Base-by-base conservation (phyloP, 2,329 filamentous ascomycete genomes). In the Podosphaera xanthii region DNA sequence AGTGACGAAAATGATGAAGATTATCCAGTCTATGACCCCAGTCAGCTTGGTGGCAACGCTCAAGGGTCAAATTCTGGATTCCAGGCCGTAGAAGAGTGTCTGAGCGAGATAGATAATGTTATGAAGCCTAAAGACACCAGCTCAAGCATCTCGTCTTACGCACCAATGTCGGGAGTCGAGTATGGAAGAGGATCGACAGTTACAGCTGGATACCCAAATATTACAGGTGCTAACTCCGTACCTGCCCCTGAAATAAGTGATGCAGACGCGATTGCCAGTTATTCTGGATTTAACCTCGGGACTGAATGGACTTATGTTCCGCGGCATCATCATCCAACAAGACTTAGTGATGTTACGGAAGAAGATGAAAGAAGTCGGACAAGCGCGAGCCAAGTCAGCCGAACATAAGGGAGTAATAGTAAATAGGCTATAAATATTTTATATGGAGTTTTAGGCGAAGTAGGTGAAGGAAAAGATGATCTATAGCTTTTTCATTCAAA, bases 281-380 rank as follows among this genome's bases (percentile, higher is more conserved):
- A 34, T 14, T 30, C 31, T 22, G 31, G 78, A 31, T 87, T 83
- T 70, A 82, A 75, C n/a, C 78, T 79, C 0, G 70, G 76, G 1
- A 77, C 81, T 2, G 83, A 80, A 14, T 94, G 87, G 87, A 86
- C 92, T 63, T 72, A 73, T n/a, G 74, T 87, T 62, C 83, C 84
- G 33, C 78, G 82, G 59, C 89, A 94, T 70, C 87, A 92, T 64
- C 88, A 95, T 71, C 89, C 89, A 0, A 94, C 89, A 7, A 76
- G 90, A 60, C 74, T 95, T 62, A 94, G 88, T 69, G 89, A 94
- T 71, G 89, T 95, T 35, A 77, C 92, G 67, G 88, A 88, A 67
- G 84, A 94, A 63, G 87, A 92, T 64, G 87, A 94, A 71, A 77
- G 82, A 57, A 87, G 85, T 68, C 79, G 85, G 31, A 87, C 84